Conservation (phyloP, 2,329 filamentous ascomycete genomes). For the Teratosphaeria pseudoeucalypti region DNA sequence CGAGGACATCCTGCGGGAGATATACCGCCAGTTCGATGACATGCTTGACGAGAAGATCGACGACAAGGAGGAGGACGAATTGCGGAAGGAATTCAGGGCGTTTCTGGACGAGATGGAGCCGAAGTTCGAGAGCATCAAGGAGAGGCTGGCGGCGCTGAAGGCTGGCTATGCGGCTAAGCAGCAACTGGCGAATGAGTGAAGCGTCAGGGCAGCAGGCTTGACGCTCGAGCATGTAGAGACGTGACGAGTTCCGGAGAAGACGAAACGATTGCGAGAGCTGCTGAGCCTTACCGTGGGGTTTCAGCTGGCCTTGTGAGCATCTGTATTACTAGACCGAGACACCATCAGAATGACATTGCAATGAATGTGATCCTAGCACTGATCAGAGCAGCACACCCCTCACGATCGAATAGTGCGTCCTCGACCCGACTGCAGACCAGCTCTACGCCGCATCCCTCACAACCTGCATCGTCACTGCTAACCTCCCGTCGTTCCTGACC, state of each 20-base stretch:
- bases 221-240: too few species aligned
- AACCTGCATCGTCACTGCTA: not conserved
- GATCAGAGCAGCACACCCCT: not conserved
- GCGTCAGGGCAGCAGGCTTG: not conserved
- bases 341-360: not conserved
- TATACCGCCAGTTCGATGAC: not conserved
- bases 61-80: not conserved
- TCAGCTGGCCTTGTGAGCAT: not conserved
- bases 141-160: conserved; percentile 5
- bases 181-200: not conserved
- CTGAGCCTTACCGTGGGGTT: not conserved
- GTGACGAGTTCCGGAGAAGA: not conserved
- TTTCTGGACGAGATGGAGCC: conserved; percentile 3
- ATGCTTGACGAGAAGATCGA: not conserved
- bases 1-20: not conserved
- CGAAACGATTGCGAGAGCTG: not conserved
- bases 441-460: not conserved
- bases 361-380: not conserved
- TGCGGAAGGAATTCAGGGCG: conserved; percentile 2
- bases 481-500: not conserved
- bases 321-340: not conserved
- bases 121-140: conserved; percentile 3
- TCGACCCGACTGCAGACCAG: not conserved
- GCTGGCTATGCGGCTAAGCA: conserved; percentile 2
- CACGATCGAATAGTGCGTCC: not conserved